Evolutionary conservation across 2,329 filamentous ascomycete species (phyloP).

Genomic region (Pseudogymnoascus sp.): DNA sequence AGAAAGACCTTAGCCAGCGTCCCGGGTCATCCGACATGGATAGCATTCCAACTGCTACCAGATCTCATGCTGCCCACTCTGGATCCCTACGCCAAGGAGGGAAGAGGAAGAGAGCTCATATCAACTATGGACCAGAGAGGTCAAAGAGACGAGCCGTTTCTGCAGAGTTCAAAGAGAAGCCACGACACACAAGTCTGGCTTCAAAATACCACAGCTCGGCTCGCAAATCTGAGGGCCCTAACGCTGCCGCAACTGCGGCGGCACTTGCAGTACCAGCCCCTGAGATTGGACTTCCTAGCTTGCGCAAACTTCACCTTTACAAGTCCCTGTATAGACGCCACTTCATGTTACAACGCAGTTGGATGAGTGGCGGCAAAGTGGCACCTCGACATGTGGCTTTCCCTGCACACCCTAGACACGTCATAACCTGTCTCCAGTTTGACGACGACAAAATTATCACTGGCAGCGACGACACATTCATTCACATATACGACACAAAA

Average conservation of each 20-base stretch:
- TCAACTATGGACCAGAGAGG: conserved; percentile 20
- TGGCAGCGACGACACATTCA: conserved; percentile 93
- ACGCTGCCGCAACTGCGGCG: conserved; percentile 81
- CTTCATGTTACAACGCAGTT: conserved; percentile 80
- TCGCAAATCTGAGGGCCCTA: conserved; percentile 65
- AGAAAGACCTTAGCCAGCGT: conserved; percentile 67
- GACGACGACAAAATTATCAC: conserved; percentile 97
- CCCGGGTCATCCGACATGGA: conserved; percentile 44
- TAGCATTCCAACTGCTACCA: conserved; percentile 17
- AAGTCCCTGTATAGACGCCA: conserved; percentile 95
- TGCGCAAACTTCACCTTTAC: conserved; percentile 83
- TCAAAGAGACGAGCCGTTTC: conserved; percentile 26
- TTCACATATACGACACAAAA: conserved; percentile 96
- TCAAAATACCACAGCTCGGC: conserved; percentile 18
- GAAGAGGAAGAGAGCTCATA: conserved; percentile 28
- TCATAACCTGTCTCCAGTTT: conserved; percentile 96
- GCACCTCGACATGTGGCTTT: conserved; percentile 91
- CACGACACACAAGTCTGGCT: conserved; percentile 17
- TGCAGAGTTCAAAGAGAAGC: conserved; percentile 23
- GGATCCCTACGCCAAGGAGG: background rate
- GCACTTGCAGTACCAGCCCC: conserved; percentile 75
- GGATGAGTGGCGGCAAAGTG: conserved; percentile 74
- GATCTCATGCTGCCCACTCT: background rate
- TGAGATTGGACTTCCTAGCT: conserved; percentile 65
- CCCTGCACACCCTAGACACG: conserved; percentile 89